A percentile compares a stretch with the other conserved stretches of the same genome.
Conservation (phyloP, 495 filamentous ascomycete species). For the Penicillium canariense region DNA sequence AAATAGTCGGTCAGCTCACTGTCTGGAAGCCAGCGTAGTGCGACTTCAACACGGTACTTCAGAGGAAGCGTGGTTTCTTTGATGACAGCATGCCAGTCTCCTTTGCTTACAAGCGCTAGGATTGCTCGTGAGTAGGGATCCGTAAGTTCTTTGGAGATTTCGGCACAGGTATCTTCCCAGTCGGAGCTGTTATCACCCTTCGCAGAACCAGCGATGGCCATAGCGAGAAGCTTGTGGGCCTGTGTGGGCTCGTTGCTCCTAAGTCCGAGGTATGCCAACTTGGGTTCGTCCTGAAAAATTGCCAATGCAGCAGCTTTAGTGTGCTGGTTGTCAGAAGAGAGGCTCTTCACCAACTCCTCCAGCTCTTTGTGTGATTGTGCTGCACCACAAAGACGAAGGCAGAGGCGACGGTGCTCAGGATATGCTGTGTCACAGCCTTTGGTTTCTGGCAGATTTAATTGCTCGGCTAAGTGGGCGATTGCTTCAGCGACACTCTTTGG, state of each 20-base stretch:
- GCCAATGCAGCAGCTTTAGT: constrained; percentile 81
- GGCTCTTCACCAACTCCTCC: constrained; percentile 57
- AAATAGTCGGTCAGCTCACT: constrained; percentile 73
- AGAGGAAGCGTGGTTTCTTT: constrained; percentile 81
- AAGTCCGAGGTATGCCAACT: constrained; percentile 48
- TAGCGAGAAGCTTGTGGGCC: constrained; percentile 50
- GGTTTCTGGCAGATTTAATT: constrained; percentile 46
- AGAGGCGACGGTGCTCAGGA: constrained; percentile 73
- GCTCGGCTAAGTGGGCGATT: constrained; percentile 50
- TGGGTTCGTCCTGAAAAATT: constrained; percentile 67
- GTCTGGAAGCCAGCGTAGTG: constrained; percentile 80
- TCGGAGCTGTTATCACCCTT: constrained; percentile 54
- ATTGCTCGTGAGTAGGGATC: constrained; percentile 91
- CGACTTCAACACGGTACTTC: constrained; percentile 80
- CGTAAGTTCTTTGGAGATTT: constrained; percentile 62
- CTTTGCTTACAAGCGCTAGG: constrained; percentile 85
- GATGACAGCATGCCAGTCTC: constrained; percentile 81
- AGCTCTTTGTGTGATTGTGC: constrained; percentile 60
- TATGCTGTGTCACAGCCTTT: constrained; percentile 58
- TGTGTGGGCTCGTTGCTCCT: constrained; percentile 43
- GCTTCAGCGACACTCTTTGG: constrained; percentile 44
- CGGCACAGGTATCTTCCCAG: constrained; percentile 55
- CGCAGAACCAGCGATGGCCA: constrained; percentile 53
- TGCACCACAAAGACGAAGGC: constrained; percentile 75
- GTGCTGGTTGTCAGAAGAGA: constrained; percentile 60